Base-by-base conservation (phyloP, 805 yeast species). In the Jamesozyma piceae region DNA sequence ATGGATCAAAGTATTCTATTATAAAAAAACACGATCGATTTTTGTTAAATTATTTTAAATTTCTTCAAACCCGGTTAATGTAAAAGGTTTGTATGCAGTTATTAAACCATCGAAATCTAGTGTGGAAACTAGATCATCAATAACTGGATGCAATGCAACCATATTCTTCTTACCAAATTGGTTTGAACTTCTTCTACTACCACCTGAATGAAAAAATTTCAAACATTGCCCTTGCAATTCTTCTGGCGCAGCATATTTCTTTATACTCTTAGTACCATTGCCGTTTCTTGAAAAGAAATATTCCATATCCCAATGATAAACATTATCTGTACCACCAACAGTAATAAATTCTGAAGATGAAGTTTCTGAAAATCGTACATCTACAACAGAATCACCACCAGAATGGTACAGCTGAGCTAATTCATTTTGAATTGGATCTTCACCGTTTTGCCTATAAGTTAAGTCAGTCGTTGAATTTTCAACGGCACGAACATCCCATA, bases 211-310 rank as follows among this genome's bases (percentile, higher is more conserved):
- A 40, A 57, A 50, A 41, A 58, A 60, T 34, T 52, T 57, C 38
- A 59, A 42, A 36, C 61, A 58, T 36, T 54, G 60, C 9, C 54
- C 51, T 43, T 58, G 60, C 34, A 55, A 39, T 34, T 54, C 50
- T 42, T 53, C 58, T 35, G 52, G 50, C 4, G 48, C 47, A 47
- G 76, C 82, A 14, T 28, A n/a, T 17, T 32, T 42, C 20, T 29
- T 31, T 2, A 55, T 62, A 4, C 65, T 70, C n/a, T 64, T 72
- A 21, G 58, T 67, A 15, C 65, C 71, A 17, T 68, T 75, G 9
- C 63, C 72, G 26, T 68, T 72, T 26, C 66, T 73, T 24, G 70
- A 69, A 21, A 61, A 62, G 37, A 57, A 62, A 32, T 50, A 65
- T 46, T 67, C 71, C 30, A 58, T 41, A 42, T 60, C 60, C 65